phyloP scores from a whole-genome alignment of 2,329 filamentous ascomycete species.

The Diaporthe caulivora region DNA sequence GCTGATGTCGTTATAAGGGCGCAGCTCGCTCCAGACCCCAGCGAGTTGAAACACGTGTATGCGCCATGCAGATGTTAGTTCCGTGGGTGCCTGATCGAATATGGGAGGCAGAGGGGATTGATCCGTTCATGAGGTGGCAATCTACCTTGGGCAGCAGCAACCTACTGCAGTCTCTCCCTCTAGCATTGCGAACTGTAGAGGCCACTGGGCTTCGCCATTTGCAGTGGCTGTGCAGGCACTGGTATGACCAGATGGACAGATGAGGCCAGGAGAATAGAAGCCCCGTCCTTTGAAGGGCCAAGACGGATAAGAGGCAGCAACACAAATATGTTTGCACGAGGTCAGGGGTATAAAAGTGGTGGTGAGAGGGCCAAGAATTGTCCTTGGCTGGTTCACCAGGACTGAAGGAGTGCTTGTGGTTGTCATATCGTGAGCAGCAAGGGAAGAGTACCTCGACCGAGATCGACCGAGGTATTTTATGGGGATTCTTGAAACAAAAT shows the following conservation, averaged over 20 bases:
- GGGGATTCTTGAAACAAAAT: too few relatives aligned
- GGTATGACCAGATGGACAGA: slow-evolving; percentile 1
- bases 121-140: too few relatives aligned
- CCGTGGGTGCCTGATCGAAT: too few relatives aligned
- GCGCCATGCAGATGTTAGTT: neutral
- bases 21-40: neutral
- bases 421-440: too few relatives aligned
- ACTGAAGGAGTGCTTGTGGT: neutral
- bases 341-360: slow-evolving; percentile 21
- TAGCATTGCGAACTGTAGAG: slow-evolving; percentile 22
- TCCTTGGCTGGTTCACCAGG: neutral
- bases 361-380: slow-evolving; percentile 25
- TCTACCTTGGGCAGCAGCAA: slow-evolving; percentile 3
- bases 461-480: too few relatives aligned
- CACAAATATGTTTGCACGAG: slow-evolving; percentile 9
- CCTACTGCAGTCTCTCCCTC: slow-evolving; percentile 13
- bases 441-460: too few relatives aligned
- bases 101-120: neutral
- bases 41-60: neutral
- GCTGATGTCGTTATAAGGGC: neutral
- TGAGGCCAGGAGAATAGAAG: slow-evolving; percentile 27
- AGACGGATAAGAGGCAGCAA: slow-evolving; percentile 10
- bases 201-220: slow-evolving; percentile 7
- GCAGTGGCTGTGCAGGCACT: slow-evolving; percentile 28
- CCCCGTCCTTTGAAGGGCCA: slow-evolving; percentile 5